Percentiles rank a stretch among this genome's conserved stretches.
Evolutionary conservation across 2,329 filamentous ascomycete genomes (phyloP).

Genomic region (Fusarium compactum): DNA sequence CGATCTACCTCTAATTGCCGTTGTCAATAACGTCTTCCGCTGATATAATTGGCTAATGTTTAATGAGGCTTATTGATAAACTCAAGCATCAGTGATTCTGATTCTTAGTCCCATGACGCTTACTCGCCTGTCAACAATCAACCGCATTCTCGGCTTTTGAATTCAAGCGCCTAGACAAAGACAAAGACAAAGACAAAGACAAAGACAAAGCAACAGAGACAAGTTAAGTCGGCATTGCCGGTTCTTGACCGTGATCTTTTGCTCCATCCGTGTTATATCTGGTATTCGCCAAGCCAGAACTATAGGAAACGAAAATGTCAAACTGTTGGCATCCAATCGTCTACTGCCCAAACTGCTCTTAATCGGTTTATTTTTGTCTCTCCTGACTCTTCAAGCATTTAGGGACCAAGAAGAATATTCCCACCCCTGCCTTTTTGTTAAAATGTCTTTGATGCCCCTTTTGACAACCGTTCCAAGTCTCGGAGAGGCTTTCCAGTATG

Average conservation of each 20-base stretch:
- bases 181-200: background rate
- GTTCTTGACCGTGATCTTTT: background rate
- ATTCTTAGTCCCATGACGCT: background rate
- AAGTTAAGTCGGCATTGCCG: constrained; percentile 22
- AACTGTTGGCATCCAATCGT: background rate
- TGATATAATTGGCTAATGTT: constrained; percentile 5
- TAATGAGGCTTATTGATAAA: constrained; percentile 12
- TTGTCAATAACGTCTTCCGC: background rate
- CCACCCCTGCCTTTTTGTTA: constrained; percentile 1
- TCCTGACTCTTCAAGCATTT: constrained; percentile 12
- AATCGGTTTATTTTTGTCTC: constrained; percentile 9
- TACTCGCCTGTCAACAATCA: background rate
- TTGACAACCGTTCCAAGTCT: background rate
- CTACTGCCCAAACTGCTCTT: constrained; percentile 1
- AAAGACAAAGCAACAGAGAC: constrained; percentile 1
- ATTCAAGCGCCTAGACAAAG: background rate
- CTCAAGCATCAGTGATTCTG: constrained; percentile 1
- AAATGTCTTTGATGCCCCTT: background rate
- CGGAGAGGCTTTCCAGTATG: background rate
- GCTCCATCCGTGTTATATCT: background rate
- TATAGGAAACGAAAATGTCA: constrained; percentile 11
- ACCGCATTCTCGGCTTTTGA: background rate
- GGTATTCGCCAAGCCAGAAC: constrained; percentile 16
- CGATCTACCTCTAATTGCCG: background rate
- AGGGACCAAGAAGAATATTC: background rate